A percentile compares a stretch with the other conserved stretches of the same genome.
Evolutionary conservation across 805 yeast genomes (phyloP).

Genomic region (Sungouiozyma ichnusensis): DNA sequence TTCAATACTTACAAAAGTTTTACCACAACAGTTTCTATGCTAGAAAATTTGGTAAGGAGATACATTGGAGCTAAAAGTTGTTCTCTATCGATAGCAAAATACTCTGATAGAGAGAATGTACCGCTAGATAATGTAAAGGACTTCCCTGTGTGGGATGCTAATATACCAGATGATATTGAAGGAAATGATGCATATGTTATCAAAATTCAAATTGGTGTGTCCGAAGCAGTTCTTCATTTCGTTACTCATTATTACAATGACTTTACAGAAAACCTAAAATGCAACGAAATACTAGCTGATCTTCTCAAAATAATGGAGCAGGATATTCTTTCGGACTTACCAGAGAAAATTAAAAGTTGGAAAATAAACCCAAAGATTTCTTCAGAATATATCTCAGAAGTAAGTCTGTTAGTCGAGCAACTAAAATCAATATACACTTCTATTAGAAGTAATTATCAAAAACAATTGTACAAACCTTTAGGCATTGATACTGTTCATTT

Average conservation of each 20-base stretch:
- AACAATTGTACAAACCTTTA: conserved; percentile 56
- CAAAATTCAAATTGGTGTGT: conserved; percentile 70
- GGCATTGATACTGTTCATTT: conserved; percentile 13
- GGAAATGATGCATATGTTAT: conserved; percentile 59
- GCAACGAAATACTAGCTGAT: conserved; percentile 51
- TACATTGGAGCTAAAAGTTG: conserved; percentile 56
- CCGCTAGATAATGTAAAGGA: background rate
- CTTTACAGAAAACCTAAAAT: conserved; percentile 56
- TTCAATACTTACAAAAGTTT: conserved; percentile 62
- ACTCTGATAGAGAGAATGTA: conserved; percentile 14
- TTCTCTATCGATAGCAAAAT: conserved; percentile 39
- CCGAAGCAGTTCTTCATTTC: conserved; percentile 65
- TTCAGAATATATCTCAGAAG: conserved; percentile 14
- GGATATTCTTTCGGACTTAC: conserved; percentile 48
- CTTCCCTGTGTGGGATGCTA: conserved; percentile 53
- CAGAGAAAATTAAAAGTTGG: conserved; percentile 30
- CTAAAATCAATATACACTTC: conserved; percentile 44
- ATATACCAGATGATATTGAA: conserved; percentile 32
- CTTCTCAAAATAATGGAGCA: conserved; percentile 57
- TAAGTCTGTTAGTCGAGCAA: conserved; percentile 21
- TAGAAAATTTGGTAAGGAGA: conserved; percentile 44
- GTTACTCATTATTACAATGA: conserved; percentile 65
- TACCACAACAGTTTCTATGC: conserved; percentile 43
- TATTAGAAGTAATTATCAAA: conserved; percentile 59
- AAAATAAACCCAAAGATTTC: conserved; percentile 8